Evolutionary conservation across 2,329 filamentous ascomycete species (phyloP).

Genomic region (Onygenales sp.): DNA sequence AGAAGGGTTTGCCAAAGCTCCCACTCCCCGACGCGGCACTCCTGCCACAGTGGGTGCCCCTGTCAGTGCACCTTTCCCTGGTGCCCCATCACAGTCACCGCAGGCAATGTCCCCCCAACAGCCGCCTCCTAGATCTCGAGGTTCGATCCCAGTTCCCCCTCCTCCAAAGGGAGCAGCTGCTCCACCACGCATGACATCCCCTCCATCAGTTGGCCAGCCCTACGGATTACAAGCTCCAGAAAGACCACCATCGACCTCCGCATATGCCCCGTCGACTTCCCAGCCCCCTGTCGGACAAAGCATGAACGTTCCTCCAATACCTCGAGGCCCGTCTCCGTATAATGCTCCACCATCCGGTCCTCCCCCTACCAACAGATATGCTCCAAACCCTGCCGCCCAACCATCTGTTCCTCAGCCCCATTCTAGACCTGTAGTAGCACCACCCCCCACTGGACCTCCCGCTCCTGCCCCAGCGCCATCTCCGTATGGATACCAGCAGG

Average conservation of each 20-base stretch:
- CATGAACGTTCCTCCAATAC: slow-evolving; percentile 46
- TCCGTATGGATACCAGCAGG: slow-evolving; percentile 46
- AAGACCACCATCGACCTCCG: slow-evolving; percentile 47
- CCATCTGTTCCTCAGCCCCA: slow-evolving; percentile 38
- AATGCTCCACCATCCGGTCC: slow-evolving; percentile 63
- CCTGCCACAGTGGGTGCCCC: slow-evolving; percentile 53
- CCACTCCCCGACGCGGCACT: slow-evolving; percentile 64
- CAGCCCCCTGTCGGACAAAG: slow-evolving; percentile 28
- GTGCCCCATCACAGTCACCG: slow-evolving; percentile 29
- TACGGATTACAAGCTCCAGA: slow-evolving; percentile 39
- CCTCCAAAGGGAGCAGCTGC: slow-evolving; percentile 34
- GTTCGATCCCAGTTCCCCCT: slow-evolving; percentile 8
- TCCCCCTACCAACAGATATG: slow-evolving; percentile 67
- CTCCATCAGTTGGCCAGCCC: slow-evolving; percentile 48
- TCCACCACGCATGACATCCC: slow-evolving; percentile 65
- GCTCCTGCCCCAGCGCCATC: slow-evolving; percentile 36
- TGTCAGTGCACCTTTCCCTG: slow-evolving; percentile 68
- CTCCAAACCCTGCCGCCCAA: slow-evolving; percentile 55
- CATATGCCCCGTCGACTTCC: slow-evolving; percentile 53
- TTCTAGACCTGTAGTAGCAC: slow-evolving; percentile 39
- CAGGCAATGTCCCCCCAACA: slow-evolving; percentile 39
- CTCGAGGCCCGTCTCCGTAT: slow-evolving; percentile 75
- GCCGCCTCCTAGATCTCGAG: slow-evolving; percentile 48
- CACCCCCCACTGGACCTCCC: slow-evolving; percentile 32
- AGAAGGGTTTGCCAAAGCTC: slow-evolving; percentile 62